Conservation (phyloP, 139 green algal species). For the Chlorella ohadii region DNA sequence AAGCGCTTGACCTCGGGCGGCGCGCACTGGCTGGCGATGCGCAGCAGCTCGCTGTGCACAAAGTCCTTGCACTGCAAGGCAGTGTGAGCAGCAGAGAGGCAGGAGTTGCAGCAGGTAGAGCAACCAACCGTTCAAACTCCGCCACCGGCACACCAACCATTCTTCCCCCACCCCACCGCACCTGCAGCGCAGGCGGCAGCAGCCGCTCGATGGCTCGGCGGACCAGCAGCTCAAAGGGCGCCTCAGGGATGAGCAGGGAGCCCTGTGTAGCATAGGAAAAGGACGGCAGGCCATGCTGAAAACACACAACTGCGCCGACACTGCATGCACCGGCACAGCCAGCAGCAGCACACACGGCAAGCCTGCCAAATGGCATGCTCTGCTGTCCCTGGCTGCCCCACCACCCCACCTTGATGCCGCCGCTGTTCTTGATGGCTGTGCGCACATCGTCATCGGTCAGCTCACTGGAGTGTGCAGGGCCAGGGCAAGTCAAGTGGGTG, state of each 20-base stretch:
- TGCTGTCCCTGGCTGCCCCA: no score
- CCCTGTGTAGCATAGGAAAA: slow-evolving; percentile 30
- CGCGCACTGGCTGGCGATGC: slow-evolving; percentile 76
- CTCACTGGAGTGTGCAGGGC: slow-evolving; percentile 57
- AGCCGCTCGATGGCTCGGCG: slow-evolving; percentile 79
- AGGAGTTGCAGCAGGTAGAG: slow-evolving; percentile 71
- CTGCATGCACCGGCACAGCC: no score
- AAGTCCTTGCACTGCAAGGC: slow-evolving; percentile 67
- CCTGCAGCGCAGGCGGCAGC: slow-evolving; percentile 74
- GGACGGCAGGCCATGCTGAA: no score
- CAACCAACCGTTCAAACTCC: slow-evolving; percentile 4
- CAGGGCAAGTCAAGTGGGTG: no score
- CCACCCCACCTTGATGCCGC: slow-evolving; percentile 66
- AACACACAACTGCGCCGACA: no score
- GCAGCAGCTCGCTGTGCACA: slow-evolving; percentile 87
- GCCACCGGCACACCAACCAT: no score
- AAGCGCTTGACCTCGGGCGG: slow-evolving; percentile 78
- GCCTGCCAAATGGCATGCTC: no score
- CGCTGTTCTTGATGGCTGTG: slow-evolving; percentile 94
- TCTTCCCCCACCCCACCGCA: slow-evolving; percentile 60
- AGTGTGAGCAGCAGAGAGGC: slow-evolving; percentile 57
- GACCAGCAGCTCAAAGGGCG: slow-evolving; percentile 96
- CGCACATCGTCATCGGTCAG: slow-evolving; percentile 89
- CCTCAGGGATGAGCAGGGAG: slow-evolving; percentile 88
- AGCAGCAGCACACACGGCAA: no score